Conservation (phyloP, 441 rosid genomes). For the Theobroma grandiflorum region DNA sequence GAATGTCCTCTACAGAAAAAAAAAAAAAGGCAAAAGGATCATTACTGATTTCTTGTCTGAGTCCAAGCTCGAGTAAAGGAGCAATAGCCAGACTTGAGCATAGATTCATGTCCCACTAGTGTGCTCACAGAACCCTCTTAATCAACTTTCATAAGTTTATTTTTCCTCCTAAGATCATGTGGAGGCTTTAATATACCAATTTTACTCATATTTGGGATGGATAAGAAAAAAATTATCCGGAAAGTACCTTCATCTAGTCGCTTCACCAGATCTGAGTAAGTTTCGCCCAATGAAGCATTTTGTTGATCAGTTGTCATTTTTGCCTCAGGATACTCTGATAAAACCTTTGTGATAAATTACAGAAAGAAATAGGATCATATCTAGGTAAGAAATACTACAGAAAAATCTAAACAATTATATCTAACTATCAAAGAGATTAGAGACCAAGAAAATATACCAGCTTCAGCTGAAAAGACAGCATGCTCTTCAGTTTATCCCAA, state of each 20-base stretch:
- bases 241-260: conserved; percentile 81
- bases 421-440: conserved; percentile 4
- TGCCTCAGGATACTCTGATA: conserved; percentile 87
- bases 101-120: neutral
- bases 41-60: neutral
- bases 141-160: neutral
- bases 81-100: neutral
- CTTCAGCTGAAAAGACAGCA: conserved; percentile 83
- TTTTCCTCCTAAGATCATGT: conserved; percentile 1
- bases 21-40: neutral
- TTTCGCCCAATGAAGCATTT: conserved; percentile 70
- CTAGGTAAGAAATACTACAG: conserved; percentile 2
- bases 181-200: conserved; percentile 16
- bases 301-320: conserved; percentile 68
- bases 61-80: neutral
- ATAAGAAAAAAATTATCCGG: conserved; percentile 25
- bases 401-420: neutral
- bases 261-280: conserved; percentile 57
- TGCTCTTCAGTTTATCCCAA: conserved; percentile 81
- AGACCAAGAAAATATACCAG: conserved; percentile 63
- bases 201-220: neutral
- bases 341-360: conserved; percentile 57
- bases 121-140: neutral
- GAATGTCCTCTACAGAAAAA: neutral
- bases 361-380: conserved; percentile 32